phyloP scores from a whole-genome alignment of 352 stramenopile species.

The Lagenidium giganteum region DNA sequence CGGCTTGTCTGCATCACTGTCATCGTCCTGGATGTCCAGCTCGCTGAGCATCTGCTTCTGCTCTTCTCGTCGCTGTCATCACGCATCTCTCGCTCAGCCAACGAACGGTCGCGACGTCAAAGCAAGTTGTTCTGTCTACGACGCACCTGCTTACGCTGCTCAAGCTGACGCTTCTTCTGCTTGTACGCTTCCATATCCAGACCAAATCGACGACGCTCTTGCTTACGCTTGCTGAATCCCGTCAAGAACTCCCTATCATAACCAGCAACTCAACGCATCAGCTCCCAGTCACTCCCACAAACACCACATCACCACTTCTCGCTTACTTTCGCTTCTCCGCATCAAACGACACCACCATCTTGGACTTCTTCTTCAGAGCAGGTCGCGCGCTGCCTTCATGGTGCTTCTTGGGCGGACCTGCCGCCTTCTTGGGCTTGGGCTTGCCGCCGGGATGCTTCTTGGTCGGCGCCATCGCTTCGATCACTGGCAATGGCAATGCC shows the following conservation, averaged over 20 bases:
- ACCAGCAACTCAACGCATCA: neutral
- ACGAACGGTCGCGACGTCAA: too few species aligned
- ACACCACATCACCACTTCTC: too few species aligned
- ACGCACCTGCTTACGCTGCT: conserved; percentile 54
- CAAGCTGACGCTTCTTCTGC: conserved; percentile 66
- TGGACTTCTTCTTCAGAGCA: conserved; percentile 61
- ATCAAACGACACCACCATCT: conserved; percentile 73
- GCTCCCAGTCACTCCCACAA: too few species aligned
- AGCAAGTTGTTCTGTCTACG: too few species aligned
- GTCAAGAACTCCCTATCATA: conserved; percentile 59
- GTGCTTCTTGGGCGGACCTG: too few species aligned
- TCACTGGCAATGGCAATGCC: too few species aligned
- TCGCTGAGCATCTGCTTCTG: conserved; percentile 54
- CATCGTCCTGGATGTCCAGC: conserved; percentile 12
- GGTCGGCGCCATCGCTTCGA: too few species aligned
- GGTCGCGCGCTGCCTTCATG: too few species aligned
- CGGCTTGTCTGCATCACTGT: conserved; percentile 6
- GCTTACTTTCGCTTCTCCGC: conserved; percentile 67
- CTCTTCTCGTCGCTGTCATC: conserved; percentile 45
- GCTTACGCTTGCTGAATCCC: conserved; percentile 74
- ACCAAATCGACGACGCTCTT: conserved; percentile 66
- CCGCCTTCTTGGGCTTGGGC: too few species aligned
- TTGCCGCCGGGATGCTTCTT: too few species aligned
- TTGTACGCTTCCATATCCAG: conserved; percentile 81
- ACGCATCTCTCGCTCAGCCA: neutral